These are phyloP conservation scores for Sorghum bicolor DNA, from an alignment of 176 grass and related monocot species.

Conservation along the genomic window DNA sequence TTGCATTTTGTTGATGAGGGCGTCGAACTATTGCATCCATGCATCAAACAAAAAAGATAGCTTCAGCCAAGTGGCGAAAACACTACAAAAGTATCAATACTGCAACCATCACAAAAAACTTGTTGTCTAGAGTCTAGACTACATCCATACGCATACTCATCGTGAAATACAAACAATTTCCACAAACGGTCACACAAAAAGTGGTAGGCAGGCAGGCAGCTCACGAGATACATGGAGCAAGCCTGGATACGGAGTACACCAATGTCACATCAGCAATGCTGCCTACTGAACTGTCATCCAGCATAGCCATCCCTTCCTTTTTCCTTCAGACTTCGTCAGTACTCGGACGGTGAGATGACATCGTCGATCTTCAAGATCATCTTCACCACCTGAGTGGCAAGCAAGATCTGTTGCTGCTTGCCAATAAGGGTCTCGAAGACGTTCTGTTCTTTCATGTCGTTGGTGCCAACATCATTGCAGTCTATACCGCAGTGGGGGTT, in stretches of 20 bases:
- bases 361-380: conserved; percentile 89
- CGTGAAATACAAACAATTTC: not conserved
- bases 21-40: not conserved
- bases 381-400: conserved; percentile 78
- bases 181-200: not conserved
- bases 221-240: not conserved
- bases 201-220: not conserved
- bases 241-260: not conserved
- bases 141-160: not conserved
- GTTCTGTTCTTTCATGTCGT: conserved; percentile 60
- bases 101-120: not conserved
- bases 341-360: conserved; percentile 52
- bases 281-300: not conserved
- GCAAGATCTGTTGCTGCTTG: conserved; percentile 73
- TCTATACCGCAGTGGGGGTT: conserved; percentile 60
- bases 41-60: not conserved
- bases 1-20: too few species aligned
- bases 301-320: not conserved
- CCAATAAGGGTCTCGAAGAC: conserved; percentile 74
- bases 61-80: not conserved
- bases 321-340: conserved; percentile 24
- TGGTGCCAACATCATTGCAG: conserved; percentile 60
- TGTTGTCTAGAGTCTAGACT: not conserved
- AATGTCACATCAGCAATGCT: not conserved
- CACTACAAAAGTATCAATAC: not conserved